These are phyloP conservation scores for Astragalus glycyphyllos DNA, from an alignment of 306 rosid species.

Conservation along the genomic window DNA sequence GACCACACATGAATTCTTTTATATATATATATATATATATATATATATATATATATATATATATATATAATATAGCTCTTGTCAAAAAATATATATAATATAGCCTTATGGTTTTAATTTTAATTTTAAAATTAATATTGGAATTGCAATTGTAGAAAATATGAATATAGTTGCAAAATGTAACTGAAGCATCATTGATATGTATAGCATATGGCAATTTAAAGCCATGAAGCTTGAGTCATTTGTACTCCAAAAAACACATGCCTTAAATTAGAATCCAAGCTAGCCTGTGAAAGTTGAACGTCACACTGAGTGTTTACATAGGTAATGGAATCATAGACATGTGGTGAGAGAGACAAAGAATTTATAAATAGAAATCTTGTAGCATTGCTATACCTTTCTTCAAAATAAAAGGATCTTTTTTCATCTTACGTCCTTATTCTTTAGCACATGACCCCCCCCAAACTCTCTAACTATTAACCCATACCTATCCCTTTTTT, in stretches of 20 bases:
- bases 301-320: constrained; percentile 38
- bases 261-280: constrained; percentile 54
- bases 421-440: constrained; percentile 28
- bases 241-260: constrained; percentile 44
- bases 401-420: constrained; percentile 24
- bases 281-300: constrained; percentile 46
- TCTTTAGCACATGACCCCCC: constrained; percentile 53
- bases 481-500: constrained; percentile 46
- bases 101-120: no score
- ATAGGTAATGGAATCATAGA: constrained; percentile 46
- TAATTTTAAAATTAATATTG: background rate
- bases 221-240: constrained; percentile 41
- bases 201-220: background rate
- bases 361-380: constrained; percentile 26
- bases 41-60: no score
- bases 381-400: constrained; percentile 8
- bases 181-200: background rate
- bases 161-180: background rate
- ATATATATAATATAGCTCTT: no score
- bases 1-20: constrained; percentile 8
- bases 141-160: background rate
- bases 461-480: constrained; percentile 39
- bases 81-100: no score
- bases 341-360: constrained; percentile 35
- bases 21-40: no score